Evolutionary conservation across 352 stramenopile genomes (phyloP), one percentile per base, ranked within the genome.

Genomic region (Phytophthora citrophthora): DNA sequence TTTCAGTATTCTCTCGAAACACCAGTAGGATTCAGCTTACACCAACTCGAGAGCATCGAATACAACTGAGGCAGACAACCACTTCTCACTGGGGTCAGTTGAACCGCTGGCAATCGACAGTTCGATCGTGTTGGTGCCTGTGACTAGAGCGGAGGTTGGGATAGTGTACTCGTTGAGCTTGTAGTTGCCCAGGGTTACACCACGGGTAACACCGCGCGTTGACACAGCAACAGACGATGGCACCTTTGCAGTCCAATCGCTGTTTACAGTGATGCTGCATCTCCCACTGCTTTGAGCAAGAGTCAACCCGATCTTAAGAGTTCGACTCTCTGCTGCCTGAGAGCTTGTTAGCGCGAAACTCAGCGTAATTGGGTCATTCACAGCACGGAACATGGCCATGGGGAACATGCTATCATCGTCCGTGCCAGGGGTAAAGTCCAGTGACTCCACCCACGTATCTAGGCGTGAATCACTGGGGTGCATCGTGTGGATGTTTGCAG

Each of bases 401-500:
- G 77, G 77, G 58, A 86, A 86, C 55, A 31, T 29, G 8, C 36
- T 61, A 26, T 68, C 64, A 5, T 55, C 41, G 47, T 76, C 62
- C 0, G 32, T 60, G 12, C 60, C 72, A 0, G 41, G 47, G 0
- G 13, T 26, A 46, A 86, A 86, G 10, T 56, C 72, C 4, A 61
- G 18, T 9, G 67, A 45, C 9, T 67, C 38, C 5, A 26, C 18
- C 63, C 67, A 82, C 5, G 43, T 46, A 1, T 56, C 16, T 72
- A 83, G 74, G 12, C 72, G 68, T 10, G 54, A 50, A 27, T 86
- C 77, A 18, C 77, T 83, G n/a, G 74, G 77, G 44, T 86, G 77
- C 74, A 83, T 83, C 5, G 27, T 64, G 72, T 80, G 65, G 59
- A 86, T 80, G 54, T 82, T 86, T 43, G 74, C 61, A 10, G 74